Evolutionary conservation across 2,329 filamentous ascomycete species (phyloP).

Genomic region (Cercospora sojina): DNA sequence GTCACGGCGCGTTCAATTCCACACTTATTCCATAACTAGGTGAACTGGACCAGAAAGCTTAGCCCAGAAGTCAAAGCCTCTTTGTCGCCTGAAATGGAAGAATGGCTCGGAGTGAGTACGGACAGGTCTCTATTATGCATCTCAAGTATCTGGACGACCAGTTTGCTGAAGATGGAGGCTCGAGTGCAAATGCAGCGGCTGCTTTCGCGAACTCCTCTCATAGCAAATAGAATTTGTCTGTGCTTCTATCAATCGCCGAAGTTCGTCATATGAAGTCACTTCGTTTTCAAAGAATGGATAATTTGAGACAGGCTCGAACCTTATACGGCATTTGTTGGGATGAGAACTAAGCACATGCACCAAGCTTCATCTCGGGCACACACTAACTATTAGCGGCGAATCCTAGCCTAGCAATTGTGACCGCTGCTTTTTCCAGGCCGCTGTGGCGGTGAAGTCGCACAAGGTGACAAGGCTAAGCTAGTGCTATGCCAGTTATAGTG

Average conservation of each 20-base stretch:
- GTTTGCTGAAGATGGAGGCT: not conserved
- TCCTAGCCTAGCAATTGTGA: too few relatives aligned
- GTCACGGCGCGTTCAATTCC: not conserved
- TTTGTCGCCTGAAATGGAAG: conserved; percentile 16
- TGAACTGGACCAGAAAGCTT: conserved; percentile 20
- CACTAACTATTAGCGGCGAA: too few relatives aligned
- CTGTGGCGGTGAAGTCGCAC: too few relatives aligned
- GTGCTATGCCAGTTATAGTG: too few relatives aligned
- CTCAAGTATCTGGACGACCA: not conserved
- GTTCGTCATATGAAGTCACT: not conserved
- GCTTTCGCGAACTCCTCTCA: not conserved
- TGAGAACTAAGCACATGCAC: not conserved
- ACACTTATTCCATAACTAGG: conserved; percentile 12
- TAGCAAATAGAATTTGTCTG: not conserved
- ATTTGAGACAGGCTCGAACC: not conserved
- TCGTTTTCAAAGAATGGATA: not conserved
- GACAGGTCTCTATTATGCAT: not conserved
- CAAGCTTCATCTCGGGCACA: not conserved
- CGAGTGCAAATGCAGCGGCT: not conserved
- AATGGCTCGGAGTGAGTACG: not conserved
- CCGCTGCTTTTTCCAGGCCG: too few relatives aligned
- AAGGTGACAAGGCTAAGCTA: too few relatives aligned
- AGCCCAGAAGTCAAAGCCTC: conserved; percentile 8
- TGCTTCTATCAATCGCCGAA: not conserved
- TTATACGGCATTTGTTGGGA: not conserved